Conservation (phyloP, 208 protist species). For the Herpetomonas muscarum region DNA sequence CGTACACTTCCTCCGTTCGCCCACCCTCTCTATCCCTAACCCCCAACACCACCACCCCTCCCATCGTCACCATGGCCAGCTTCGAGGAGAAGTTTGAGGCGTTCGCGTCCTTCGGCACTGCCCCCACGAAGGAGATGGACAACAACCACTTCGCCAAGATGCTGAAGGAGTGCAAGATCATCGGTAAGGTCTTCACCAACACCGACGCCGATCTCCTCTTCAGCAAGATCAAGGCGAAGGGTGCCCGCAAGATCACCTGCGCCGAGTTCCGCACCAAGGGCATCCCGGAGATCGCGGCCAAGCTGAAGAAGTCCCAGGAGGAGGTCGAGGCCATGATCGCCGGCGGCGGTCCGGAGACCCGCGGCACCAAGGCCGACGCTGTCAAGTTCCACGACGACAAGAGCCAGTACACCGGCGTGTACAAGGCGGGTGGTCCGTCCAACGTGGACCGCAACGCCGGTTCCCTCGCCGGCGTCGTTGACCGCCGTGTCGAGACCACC, state of each 20-base stretch:
- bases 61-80: slow-evolving; percentile 17
- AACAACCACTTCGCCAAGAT: slow-evolving; percentile 91
- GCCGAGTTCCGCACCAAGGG: slow-evolving; percentile 62
- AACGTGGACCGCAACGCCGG: slow-evolving; percentile 88
- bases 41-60: background rate
- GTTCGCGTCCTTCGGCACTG: slow-evolving; percentile 86
- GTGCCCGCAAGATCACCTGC: slow-evolving; percentile 81
- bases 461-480: slow-evolving; percentile 79
- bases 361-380: slow-evolving; percentile 76
- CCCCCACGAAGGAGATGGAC: slow-evolving; percentile 85
- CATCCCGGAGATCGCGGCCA: slow-evolving; percentile 80
- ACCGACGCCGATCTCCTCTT: slow-evolving; percentile 90
- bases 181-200: slow-evolving; percentile 83
- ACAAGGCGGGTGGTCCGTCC: slow-evolving; percentile 85
- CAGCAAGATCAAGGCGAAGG: slow-evolving; percentile 89
- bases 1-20: background rate
- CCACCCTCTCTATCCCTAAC: background rate
- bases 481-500: slow-evolving; percentile 64
- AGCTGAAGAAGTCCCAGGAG: slow-evolving; percentile 79
- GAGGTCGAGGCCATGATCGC: slow-evolving; percentile 56
- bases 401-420: slow-evolving; percentile 85
- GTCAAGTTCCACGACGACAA: slow-evolving; percentile 92
- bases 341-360: slow-evolving; percentile 43
- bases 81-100: slow-evolving; percentile 71
- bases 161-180: slow-evolving; percentile 89